Evolutionary conservation across 148 eudicot genomes (phyloP).

Genomic region (Chenopodium berlandieri): DNA sequence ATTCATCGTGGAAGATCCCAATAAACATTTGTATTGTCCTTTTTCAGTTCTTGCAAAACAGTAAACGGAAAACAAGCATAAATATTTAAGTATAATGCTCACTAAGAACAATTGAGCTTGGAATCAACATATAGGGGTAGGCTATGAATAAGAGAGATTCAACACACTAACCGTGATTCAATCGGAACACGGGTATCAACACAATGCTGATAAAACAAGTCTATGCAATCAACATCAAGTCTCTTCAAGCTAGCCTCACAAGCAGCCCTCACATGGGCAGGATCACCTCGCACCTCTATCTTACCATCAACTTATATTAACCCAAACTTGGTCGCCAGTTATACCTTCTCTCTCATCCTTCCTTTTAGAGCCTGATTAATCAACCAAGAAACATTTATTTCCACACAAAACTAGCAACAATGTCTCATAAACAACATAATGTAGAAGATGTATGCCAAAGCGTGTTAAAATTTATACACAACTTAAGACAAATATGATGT

Average conservation of each 20-base stretch:
- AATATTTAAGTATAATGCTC: too few species aligned
- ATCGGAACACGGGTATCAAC: constrained; percentile 37
- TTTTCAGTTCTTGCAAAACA: too few species aligned
- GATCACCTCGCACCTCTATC: constrained; percentile 29
- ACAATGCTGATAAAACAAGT: constrained; percentile 40
- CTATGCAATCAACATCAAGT: constrained; percentile 37
- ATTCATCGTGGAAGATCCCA: too few species aligned
- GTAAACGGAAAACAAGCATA: too few species aligned
- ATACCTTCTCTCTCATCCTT: constrained; percentile 32
- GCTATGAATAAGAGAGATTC: background rate
- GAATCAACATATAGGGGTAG: background rate
- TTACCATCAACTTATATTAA: constrained; percentile 17
- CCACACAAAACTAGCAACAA: background rate
- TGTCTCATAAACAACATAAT: background rate
- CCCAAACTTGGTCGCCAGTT: constrained; percentile 36
- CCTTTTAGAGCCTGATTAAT: constrained; percentile 31
- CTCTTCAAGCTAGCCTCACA: constrained; percentile 46
- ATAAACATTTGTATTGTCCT: too few species aligned
- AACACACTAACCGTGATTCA: constrained; percentile 35
- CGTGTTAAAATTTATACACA: background rate
- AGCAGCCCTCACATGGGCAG: constrained; percentile 32
- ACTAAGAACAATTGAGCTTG: too few species aligned
- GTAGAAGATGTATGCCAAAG: background rate
- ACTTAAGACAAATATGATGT: background rate
- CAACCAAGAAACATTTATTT: background rate